Conservation (phyloP, 2,329 filamentous ascomycete genomes). For the Colletotrichum sp. region DNA sequence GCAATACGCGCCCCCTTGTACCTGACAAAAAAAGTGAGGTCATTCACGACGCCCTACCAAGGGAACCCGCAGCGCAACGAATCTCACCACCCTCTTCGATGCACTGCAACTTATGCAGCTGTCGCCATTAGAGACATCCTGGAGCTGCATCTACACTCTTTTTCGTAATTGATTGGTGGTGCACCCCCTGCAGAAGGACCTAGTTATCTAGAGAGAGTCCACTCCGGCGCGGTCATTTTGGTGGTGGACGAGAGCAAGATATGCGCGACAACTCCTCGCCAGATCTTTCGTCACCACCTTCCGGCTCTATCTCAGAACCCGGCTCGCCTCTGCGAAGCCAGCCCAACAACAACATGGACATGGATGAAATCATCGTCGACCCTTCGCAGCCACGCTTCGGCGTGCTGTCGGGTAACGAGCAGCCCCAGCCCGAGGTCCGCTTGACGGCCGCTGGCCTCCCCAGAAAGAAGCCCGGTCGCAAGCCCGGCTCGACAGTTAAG, state of each 20-base stretch:
- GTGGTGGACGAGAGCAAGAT: conserved; percentile 15
- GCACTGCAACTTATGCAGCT: background rate
- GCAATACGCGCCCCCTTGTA: conserved; percentile 7
- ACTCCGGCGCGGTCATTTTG: background rate
- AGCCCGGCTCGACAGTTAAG: conserved; percentile 62
- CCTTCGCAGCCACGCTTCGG: conserved; percentile 39
- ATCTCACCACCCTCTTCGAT: background rate
- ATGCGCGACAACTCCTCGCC: conserved; percentile 49
- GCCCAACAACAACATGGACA: conserved; percentile 37
- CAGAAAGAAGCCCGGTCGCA: conserved; percentile 69
- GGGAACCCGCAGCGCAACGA: background rate
- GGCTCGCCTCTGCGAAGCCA: conserved; percentile 43
- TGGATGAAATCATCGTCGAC: conserved; percentile 57
- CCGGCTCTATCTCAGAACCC: conserved; percentile 54
- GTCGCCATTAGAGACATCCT: background rate
- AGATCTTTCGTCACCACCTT: conserved; percentile 57
- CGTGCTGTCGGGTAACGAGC: conserved; percentile 28
- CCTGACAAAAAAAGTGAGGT: conserved; percentile 17
- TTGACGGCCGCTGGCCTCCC: conserved; percentile 64
- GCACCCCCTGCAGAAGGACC: background rate
- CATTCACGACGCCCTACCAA: conserved; percentile 15
- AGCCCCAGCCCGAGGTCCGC: conserved; percentile 19
- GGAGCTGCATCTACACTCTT: background rate
- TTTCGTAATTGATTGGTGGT: background rate
- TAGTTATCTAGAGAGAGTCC: background rate